Percentiles rank a stretch among this genome's conserved stretches.
Evolutionary conservation across 208 protist genomes (phyloP).

Genomic region (Wallacemonas rigidus): DNA sequence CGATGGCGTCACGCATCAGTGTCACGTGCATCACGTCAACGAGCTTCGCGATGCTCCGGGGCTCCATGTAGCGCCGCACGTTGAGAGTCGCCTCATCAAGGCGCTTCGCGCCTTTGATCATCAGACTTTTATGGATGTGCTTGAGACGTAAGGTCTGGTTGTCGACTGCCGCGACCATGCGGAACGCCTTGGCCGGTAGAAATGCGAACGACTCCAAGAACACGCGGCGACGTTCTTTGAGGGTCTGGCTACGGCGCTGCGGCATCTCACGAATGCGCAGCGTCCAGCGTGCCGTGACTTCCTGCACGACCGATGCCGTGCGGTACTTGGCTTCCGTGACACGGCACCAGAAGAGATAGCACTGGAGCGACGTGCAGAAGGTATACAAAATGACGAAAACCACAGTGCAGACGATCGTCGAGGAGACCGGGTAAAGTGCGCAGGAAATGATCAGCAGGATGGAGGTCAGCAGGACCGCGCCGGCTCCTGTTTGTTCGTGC

Average conservation of each 20-base stretch:
- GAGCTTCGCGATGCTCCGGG: slow-evolving; percentile 76
- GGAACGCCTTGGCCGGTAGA: slow-evolving; percentile 70
- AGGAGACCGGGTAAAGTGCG: slow-evolving; percentile 41
- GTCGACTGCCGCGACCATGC: slow-evolving; percentile 75
- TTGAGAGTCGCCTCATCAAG: slow-evolving; percentile 70
- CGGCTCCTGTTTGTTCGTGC: slow-evolving; percentile 60
- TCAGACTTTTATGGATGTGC: slow-evolving; percentile 76
- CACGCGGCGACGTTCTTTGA: slow-evolving; percentile 59
- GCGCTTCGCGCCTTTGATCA: slow-evolving; percentile 60
- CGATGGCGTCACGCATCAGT: slow-evolving; percentile 71
- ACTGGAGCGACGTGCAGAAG: slow-evolving; percentile 56
- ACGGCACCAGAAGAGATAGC: slow-evolving; percentile 75
- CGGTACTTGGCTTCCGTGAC: slow-evolving; percentile 78
- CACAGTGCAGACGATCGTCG: slow-evolving; percentile 58
- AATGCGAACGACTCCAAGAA: slow-evolving; percentile 67
- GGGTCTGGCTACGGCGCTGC: slow-evolving; percentile 42
- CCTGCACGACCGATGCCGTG: slow-evolving; percentile 55
- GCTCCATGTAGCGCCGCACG: slow-evolving; percentile 70
- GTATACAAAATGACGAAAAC: slow-evolving; percentile 71
- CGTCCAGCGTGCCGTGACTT: slow-evolving; percentile 65
- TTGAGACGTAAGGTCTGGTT: slow-evolving; percentile 65
- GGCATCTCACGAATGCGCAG: slow-evolving; percentile 54
- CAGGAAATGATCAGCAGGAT: slow-evolving; percentile 72
- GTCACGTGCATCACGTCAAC: slow-evolving; percentile 79
- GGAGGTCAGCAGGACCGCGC: slow-evolving; percentile 50